A percentile compares a stretch with the other conserved stretches of the same genome.
phyloP scores from a whole-genome alignment of 2,329 filamentous ascomycete species.

The Exophiala oligosperma region DNA sequence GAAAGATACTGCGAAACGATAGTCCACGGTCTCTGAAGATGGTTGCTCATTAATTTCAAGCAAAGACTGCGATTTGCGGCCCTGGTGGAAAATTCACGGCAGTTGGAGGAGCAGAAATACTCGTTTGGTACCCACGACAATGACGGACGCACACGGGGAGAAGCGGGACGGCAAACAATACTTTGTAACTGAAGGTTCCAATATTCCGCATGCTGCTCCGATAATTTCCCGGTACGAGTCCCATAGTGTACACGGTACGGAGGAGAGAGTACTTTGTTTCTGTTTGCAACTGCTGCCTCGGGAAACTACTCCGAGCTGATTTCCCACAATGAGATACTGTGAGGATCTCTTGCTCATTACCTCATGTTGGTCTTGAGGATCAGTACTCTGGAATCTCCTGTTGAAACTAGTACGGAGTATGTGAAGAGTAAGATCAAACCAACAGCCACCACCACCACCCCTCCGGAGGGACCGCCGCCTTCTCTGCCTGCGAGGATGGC shows the following conservation, averaged over 20 bases:
- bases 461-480: no score
- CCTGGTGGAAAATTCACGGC: not conserved
- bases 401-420: no score
- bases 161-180: conserved; percentile 3
- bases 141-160: not conserved
- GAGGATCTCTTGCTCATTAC: no score
- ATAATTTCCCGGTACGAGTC: not conserved
- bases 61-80: not conserved
- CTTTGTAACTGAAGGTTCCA: not conserved
- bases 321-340: no score
- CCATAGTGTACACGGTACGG: not conserved
- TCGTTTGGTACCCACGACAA: not conserved
- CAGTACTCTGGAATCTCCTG: no score
- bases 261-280: not conserved
- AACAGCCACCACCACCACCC: no score
- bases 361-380: no score
- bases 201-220: not conserved
- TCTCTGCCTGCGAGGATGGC: no score
- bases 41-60: not conserved
- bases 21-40: not conserved
- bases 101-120: not conserved
- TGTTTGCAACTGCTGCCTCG: no score
- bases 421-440: no score
- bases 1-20: not conserved
- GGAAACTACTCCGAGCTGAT: no score